Conservation (phyloP, 2,329 filamentous ascomycete species). For the Corinectria fuckeliana region DNA sequence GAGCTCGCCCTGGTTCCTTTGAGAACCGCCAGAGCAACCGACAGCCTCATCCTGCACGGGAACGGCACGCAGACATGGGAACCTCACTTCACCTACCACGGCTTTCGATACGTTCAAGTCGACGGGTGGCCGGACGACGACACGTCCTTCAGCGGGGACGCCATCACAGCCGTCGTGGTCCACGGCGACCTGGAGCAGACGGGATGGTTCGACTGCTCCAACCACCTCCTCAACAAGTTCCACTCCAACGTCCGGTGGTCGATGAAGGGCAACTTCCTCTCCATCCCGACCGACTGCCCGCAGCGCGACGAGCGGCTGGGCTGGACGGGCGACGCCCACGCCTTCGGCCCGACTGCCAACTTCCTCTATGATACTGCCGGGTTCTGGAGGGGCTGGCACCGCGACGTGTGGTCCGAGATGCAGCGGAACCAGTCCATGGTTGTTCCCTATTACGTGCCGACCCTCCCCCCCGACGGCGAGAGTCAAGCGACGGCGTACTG, state of each 20-base stretch:
- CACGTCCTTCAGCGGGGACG: slow-evolving; percentile 21
- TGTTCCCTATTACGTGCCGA: slow-evolving; percentile 9
- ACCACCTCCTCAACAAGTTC: slow-evolving; percentile 58
- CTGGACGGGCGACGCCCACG: slow-evolving; percentile 59
- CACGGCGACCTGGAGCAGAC: slow-evolving; percentile 60
- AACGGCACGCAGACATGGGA: slow-evolving; percentile 1
- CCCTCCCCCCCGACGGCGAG: not conserved
- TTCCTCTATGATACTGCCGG: slow-evolving; percentile 61
- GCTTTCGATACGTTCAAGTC: slow-evolving; percentile 9
- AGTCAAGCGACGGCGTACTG: slow-evolving; percentile 11
- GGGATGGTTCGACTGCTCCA: slow-evolving; percentile 59
- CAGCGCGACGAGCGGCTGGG: slow-evolving; percentile 60
- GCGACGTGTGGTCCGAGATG: slow-evolving; percentile 27
- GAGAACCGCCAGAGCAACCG: not conserved
- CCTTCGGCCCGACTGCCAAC: slow-evolving; percentile 57
- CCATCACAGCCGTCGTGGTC: slow-evolving; percentile 45
- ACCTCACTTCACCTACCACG: slow-evolving; percentile 17
- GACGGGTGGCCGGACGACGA: slow-evolving; percentile 24
- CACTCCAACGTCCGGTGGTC: slow-evolving; percentile 62
- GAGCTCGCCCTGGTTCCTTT: slow-evolving; percentile 9
- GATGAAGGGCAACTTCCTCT: slow-evolving; percentile 64
- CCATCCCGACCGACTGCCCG: slow-evolving; percentile 63
- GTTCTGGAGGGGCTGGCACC: slow-evolving; percentile 44
- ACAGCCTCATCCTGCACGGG: slow-evolving; percentile 2
- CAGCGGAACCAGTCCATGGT: slow-evolving; percentile 9